Evolutionary conservation across 2,329 filamentous ascomycete species (phyloP), one percentile per base, ranked within the genome.

Genomic region (Epichloe sylvatica): DNA sequence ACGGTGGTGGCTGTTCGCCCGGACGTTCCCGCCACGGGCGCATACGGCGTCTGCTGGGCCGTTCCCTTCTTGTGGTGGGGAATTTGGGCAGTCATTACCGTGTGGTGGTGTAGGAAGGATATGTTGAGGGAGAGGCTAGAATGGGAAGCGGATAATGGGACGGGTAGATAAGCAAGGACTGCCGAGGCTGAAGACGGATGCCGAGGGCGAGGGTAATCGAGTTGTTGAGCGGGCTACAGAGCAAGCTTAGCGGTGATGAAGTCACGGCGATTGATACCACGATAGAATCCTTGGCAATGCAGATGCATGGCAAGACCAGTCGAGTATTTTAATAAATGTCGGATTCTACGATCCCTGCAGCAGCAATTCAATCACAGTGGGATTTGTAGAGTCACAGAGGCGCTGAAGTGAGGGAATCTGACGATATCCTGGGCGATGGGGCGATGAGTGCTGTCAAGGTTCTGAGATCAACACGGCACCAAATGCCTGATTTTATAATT

Each of bases 1-100:
- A 70, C 68, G 5, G 57, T 67, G 23, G 56, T 67, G 15, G 63
- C 65, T 13, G 59, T 67, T 25, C 58, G 65, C 4, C 62, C 60
- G 7, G 51, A 53, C 2, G 61, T 69, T 5, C 66, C 66, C 7
- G 63, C 63, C 6, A 62, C 63, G 3, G 65, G 36, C 6, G 62
- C 65, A 1, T 69, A 69, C 47, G 66, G 66, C 39, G 51, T 69
- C 12, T 65, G 64, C 52, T 69, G 66, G 66, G 61, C 64, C 8
- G 64, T 67, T n/a, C 66, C 66, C 1, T 69, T 69, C 46, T 47
- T 68, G 6, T 69, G 65, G 65, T 56, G 58, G 17, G 52, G 48
- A 4, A 5, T 67, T 5, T 69, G 66, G 66, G 64, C 60, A 3
- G 38, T 56, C 39, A 63, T 67, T 23, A 60, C 64, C 4, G 61